These are phyloP conservation scores for Corniculantispora saksenae DNA, from an alignment of 2,329 filamentous ascomycete genomes.

Conservation along the genomic window DNA sequence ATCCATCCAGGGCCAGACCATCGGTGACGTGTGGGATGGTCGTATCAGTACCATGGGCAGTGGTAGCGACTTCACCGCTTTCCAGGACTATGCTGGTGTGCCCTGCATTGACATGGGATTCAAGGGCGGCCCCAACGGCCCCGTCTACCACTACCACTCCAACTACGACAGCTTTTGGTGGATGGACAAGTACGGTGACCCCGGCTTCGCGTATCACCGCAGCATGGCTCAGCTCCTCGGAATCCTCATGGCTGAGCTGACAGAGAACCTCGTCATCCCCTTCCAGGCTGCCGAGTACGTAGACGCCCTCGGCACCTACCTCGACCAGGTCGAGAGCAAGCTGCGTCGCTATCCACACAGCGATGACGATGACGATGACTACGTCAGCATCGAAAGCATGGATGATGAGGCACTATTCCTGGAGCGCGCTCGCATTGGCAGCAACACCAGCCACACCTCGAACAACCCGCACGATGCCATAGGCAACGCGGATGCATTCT, in stretches of 20 bases:
- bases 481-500: conserved; percentile 44
- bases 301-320: conserved; percentile 52
- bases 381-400: conserved; percentile 24
- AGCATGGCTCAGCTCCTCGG: conserved; percentile 52
- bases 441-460: background rate
- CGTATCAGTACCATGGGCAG: conserved; percentile 58
- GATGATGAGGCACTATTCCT: conserved; percentile 31
- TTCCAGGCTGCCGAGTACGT: conserved; percentile 50
- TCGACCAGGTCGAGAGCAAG: conserved; percentile 52
- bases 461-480: conserved; percentile 20
- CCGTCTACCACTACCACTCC: conserved; percentile 75
- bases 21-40: conserved; percentile 44
- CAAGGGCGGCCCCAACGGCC: conserved; percentile 41
- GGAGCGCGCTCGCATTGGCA: conserved; percentile 27
- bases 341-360: conserved; percentile 30
- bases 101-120: conserved; percentile 55
- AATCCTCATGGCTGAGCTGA: conserved; percentile 41
- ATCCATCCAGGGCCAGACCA: conserved; percentile 47
- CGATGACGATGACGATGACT: conserved; percentile 23
- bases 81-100: conserved; percentile 68
- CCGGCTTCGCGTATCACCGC: conserved; percentile 60
- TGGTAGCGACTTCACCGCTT: conserved; percentile 38
- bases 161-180: conserved; percentile 85
- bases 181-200: conserved; percentile 80
- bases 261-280: conserved; percentile 39